Evolutionary conservation across 2,329 filamentous ascomycete species (phyloP).

Genomic region (Colletotrichum tabaci): DNA sequence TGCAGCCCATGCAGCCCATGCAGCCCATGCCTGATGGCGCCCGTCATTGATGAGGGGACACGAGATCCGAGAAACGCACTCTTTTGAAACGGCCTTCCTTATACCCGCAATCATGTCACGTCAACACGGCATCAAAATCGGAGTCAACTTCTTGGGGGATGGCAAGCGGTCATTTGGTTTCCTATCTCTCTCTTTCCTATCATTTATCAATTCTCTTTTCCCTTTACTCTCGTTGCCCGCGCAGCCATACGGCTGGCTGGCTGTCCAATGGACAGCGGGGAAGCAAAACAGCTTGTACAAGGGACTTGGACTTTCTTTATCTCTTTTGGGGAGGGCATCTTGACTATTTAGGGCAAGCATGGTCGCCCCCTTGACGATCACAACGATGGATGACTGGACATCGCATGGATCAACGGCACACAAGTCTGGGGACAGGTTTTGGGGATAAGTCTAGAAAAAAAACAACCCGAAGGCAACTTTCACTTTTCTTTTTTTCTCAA

Average conservation of each 20-base stretch:
- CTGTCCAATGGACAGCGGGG: slow-evolving; percentile 23
- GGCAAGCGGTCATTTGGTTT: slow-evolving; percentile 42
- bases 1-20: slow-evolving; percentile 24
- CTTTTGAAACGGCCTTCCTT: slow-evolving; percentile 39
- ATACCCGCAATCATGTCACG: slow-evolving; percentile 34
- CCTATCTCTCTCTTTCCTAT: slow-evolving; percentile 22
- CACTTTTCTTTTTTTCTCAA: neutral
- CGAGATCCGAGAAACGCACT: slow-evolving; percentile 32
- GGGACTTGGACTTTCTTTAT: slow-evolving; percentile 35
- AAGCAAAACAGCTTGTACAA: slow-evolving; percentile 6
- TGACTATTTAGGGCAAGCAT: slow-evolving; percentile 25
- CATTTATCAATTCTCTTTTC: slow-evolving; percentile 1
- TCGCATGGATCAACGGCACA: slow-evolving; percentile 40
- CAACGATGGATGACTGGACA: slow-evolving; percentile 41
- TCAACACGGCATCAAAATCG: slow-evolving; percentile 36
- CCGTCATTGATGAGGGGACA: slow-evolving; percentile 32
- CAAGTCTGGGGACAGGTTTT: slow-evolving; percentile 22
- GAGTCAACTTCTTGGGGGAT: slow-evolving; percentile 38
- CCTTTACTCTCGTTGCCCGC: slow-evolving; percentile 33
- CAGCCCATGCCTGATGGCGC: slow-evolving; percentile 27
- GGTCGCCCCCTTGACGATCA: slow-evolving; percentile 8
- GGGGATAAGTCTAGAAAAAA: slow-evolving; percentile 11
- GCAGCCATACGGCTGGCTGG: slow-evolving; percentile 15
- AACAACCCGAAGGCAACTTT: slow-evolving; percentile 12
- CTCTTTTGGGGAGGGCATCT: slow-evolving; percentile 14